phyloP scores from a whole-genome alignment of 2,329 filamentous ascomycete species.

The Mycocentrospora acerina region DNA sequence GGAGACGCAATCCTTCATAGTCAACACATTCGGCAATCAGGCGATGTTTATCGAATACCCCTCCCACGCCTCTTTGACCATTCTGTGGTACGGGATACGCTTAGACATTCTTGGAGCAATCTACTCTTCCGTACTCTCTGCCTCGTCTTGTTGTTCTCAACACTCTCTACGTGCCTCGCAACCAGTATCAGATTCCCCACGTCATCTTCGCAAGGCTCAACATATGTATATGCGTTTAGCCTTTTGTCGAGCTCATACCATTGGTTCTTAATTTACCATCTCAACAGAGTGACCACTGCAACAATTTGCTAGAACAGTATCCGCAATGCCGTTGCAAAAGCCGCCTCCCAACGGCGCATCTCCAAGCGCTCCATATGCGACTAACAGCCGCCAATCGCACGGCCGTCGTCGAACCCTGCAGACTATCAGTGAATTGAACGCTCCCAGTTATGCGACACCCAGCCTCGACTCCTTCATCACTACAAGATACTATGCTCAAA shows the following conservation, averaged over 20 bases:
- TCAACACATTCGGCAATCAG: conserved; percentile 11
- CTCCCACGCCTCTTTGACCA: conserved; percentile 11
- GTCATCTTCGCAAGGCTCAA: not conserved
- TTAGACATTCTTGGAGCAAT: conserved; percentile 1
- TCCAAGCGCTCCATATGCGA: not conserved
- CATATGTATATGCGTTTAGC: not conserved
- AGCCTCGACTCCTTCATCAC: conserved; percentile 12
- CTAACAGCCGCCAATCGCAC: conserved; percentile 12
- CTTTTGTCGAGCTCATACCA: not conserved
- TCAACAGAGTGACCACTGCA: not conserved
- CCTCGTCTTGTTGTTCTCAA: conserved; percentile 1
- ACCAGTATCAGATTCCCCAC: not conserved
- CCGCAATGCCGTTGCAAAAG: conserved; percentile 23
- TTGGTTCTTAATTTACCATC: not conserved
- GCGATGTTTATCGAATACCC: conserved; percentile 11
- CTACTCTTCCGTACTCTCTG: conserved; percentile 8
- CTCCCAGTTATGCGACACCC: conserved; percentile 11
- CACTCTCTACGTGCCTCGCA: not conserved
- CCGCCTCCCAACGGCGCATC: conserved; percentile 10
- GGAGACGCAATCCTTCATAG: conserved; percentile 18
- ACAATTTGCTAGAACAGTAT: not conserved
- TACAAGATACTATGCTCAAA: conserved; percentile 2
- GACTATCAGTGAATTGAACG: conserved; percentile 30
- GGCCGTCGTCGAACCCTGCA: conserved; percentile 30
- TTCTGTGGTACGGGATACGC: conserved; percentile 15